Base-by-base conservation (phyloP, 169 alveolate species). In the Amoebophrya sp. region DNA sequence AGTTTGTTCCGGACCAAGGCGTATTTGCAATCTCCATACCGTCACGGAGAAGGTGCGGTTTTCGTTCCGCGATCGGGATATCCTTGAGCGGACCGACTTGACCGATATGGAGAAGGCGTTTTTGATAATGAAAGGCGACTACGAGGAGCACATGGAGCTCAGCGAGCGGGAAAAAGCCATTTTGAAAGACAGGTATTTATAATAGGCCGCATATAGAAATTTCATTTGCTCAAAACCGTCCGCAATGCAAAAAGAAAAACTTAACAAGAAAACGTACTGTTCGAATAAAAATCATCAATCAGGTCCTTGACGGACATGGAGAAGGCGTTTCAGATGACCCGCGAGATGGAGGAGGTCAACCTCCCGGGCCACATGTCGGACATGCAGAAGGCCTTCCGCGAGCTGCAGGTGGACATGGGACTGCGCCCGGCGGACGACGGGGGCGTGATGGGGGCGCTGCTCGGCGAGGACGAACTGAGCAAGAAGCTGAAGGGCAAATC, bases 71-170 rank as follows among this genome's bases (percentile, higher is more conserved):
- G 83, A 66, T 25, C 12, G 32, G 29, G 83, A 66, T 1, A 25
- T 66, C 18, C 83, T 66, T 2, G 35, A 25, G 32, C 12, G 83
- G 18, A 66, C 39, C 7, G 83, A 66, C 32, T 25, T 66, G 35
- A 66, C 83, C 39, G 83, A 66, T 25, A 66, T 66, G 83, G 38
- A 66, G 83, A 66, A 66, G 35, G 83, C 83, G 83, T 66, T 66
- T 25, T 25, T 66, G 32, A 66, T 41, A 2, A 41, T 41, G 54
- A 41, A 41, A 12, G 54, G 54, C 54, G 54, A 41, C 54, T 41
- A 41, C 54, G 66, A 47, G 18, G 66, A 18, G 29, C 66, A 12
- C 29, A 7, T 12, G 29, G 66, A 47, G 29, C 66, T 47, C 29
- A 47, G 29, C 29, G 66, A 47, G 66, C 66, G 66, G 66, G 66